These are phyloP conservation scores for Puya raimondii DNA, from an alignment of 176 grass and related monocot species.

Conservation along the genomic window DNA sequence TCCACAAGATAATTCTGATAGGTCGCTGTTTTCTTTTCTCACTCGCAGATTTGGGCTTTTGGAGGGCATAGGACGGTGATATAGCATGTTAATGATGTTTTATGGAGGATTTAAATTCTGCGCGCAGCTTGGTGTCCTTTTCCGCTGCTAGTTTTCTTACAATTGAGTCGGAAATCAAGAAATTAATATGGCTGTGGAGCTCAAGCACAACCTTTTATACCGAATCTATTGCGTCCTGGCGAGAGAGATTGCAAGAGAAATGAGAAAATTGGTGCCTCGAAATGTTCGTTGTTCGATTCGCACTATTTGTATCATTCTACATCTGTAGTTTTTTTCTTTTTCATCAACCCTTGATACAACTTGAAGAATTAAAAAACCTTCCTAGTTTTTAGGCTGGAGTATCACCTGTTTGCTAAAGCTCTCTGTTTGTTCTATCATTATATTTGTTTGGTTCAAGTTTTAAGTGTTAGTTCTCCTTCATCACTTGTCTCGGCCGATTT, in stretches of 20 bases:
- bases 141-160: neutral
- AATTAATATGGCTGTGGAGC: neutral
- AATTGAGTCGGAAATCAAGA: neutral
- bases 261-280: neutral
- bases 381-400: neutral
- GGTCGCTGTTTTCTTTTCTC: neutral
- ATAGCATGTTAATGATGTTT: conserved; percentile 20
- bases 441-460: too few species aligned
- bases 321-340: neutral
- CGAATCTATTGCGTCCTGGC: neutral
- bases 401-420: neutral
- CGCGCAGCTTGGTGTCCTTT: neutral
- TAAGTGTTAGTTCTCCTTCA: too few species aligned
- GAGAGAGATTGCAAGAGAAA: conserved; percentile 3
- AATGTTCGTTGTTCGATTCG: neutral
- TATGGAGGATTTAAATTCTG: neutral
- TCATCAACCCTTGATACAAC: neutral
- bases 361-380: neutral
- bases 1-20: neutral
- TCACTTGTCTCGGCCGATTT: too few species aligned
- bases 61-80: conserved; percentile 82
- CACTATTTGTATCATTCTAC: neutral
- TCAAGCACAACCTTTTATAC: neutral
- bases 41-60: conserved; percentile 94
- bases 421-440: neutral